phyloP scores from a whole-genome alignment of 352 stramenopile species.

The Pythium utonaiense region DNA sequence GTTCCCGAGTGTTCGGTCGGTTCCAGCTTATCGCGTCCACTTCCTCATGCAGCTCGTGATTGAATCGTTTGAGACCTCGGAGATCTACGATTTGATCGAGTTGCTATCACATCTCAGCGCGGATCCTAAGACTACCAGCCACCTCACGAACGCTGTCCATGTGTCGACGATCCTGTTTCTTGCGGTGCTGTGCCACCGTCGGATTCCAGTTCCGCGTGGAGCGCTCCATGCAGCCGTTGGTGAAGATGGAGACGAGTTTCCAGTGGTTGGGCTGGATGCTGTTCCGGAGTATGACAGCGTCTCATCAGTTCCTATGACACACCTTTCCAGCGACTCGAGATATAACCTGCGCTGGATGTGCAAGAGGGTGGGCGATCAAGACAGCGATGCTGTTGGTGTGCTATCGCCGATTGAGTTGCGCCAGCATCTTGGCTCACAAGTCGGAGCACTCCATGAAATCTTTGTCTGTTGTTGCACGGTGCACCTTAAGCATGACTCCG shows the following conservation, averaged over 20 bases:
- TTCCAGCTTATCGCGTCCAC: slow-evolving; percentile 10
- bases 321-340: slow-evolving; percentile 60
- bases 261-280: slow-evolving; percentile 59
- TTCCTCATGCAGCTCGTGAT: slow-evolving; percentile 24
- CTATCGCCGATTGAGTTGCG: slow-evolving; percentile 57
- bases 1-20: slow-evolving; percentile 33
- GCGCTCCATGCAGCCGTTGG: background rate
- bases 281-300: slow-evolving; percentile 37
- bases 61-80: slow-evolving; percentile 28
- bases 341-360: slow-evolving; percentile 65
- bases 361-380: slow-evolving; percentile 29
- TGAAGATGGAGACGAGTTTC: slow-evolving; percentile 50
- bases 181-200: slow-evolving; percentile 53
- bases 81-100: slow-evolving; percentile 67
- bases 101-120: slow-evolving; percentile 53
- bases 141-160: slow-evolving; percentile 51
- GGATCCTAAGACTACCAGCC: slow-evolving; percentile 31
- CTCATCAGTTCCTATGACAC: slow-evolving; percentile 63
- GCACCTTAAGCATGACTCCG: slow-evolving; percentile 28
- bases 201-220: background rate
- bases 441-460: slow-evolving; percentile 8
- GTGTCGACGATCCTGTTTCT: slow-evolving; percentile 66
- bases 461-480: slow-evolving; percentile 71
- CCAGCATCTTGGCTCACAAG: slow-evolving; percentile 26
- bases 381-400: slow-evolving; percentile 32